Conservation (phyloP, 768 basidiomycete genomes). For the Serendipita indica region DNA sequence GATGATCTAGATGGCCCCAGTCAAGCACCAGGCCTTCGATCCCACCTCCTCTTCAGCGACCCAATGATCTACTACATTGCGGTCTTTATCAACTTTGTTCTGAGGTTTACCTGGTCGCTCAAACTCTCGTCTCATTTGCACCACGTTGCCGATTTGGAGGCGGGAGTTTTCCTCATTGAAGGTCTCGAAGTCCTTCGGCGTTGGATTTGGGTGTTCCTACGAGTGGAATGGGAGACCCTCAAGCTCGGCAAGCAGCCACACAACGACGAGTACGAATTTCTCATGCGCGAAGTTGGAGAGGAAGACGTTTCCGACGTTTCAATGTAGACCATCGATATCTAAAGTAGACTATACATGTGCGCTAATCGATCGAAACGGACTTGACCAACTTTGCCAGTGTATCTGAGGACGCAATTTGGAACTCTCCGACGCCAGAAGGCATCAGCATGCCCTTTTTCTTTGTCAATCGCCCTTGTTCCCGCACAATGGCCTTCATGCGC, state of each 20-base stretch:
- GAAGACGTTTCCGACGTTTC: not conserved
- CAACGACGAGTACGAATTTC: conserved; percentile 2
- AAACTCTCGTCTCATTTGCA: conserved; percentile 81
- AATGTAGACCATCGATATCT: not conserved
- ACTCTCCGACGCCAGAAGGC: conserved; percentile 47
- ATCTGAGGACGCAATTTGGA: conserved; percentile 39
- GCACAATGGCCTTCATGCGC: conserved; percentile 76
- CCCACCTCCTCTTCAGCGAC: conserved; percentile 62
- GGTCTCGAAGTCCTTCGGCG: conserved; percentile 74
- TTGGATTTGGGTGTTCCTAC: conserved; percentile 97
- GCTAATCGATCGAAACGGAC: not conserved
- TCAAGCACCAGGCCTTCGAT: conserved; percentile 60
- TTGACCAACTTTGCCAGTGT: conserved; percentile 11
- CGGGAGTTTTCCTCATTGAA: conserved; percentile 80
- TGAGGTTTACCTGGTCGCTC: conserved; percentile 88
- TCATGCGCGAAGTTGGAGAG: conserved; percentile 4
- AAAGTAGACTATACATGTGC: not conserved
- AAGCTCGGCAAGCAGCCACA: conserved; percentile 29
- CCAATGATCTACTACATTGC: conserved; percentile 66
- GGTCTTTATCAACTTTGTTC: conserved; percentile 66
- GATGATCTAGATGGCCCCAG: conserved; percentile 17
- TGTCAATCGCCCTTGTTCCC: conserved; percentile 63
- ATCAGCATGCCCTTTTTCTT: conserved; percentile 69
- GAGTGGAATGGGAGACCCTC: conserved; percentile 92
- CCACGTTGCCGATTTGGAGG: conserved; percentile 57